Evolutionary conservation across 345 rosid genomes (phyloP), one percentile per base, ranked within the genome.

Genomic region (Aquilaria malaccensis): DNA sequence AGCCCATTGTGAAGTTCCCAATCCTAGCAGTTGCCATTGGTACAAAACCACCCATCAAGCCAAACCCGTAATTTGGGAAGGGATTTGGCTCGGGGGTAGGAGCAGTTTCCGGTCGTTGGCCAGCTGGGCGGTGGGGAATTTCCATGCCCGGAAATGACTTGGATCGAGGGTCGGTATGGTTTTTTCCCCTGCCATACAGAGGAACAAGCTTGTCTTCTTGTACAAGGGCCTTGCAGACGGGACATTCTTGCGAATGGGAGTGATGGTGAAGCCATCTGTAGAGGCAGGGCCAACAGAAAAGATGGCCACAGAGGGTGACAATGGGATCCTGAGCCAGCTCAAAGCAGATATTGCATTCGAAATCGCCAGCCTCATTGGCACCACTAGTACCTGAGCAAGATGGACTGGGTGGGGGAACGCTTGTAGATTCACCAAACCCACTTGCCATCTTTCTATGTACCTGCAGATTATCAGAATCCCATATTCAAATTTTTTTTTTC

Each of bases 311-410:
- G 30, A 86, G 89, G 10, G 97, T 94, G 10, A 88, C 85, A 12
- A 88, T 82, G 0, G 96, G 93, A 68, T 94, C 99, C 67, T 82
- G 91, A 60, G 97, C 95, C 67, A 88, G 67, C 52, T 94, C 99
- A 1, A 94, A 88, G 72, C 95, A 94, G 50, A 94, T 94, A 73
- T 94, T 94, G 80, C 99, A 94, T 66, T 94, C 96, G 33, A 89
- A 93, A 76, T 84, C 89, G 3, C 84, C 90, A 11, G 76, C 84
- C 43, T 37, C 96, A 64, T 71, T 82, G 51, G 60, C 30, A 15
- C 56, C 72, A 66, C 62, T 72, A 43, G 52, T 70, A 30, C 71
- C 78, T 0, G 70, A 70, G 62, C 61, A 79, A 47, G 84, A 73
- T 2, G 80, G 61, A 50, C 73, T 67, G 13, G 70, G 77, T 1